phyloP scores from a whole-genome alignment of 345 rosid species.

The Salix viminalis region DNA sequence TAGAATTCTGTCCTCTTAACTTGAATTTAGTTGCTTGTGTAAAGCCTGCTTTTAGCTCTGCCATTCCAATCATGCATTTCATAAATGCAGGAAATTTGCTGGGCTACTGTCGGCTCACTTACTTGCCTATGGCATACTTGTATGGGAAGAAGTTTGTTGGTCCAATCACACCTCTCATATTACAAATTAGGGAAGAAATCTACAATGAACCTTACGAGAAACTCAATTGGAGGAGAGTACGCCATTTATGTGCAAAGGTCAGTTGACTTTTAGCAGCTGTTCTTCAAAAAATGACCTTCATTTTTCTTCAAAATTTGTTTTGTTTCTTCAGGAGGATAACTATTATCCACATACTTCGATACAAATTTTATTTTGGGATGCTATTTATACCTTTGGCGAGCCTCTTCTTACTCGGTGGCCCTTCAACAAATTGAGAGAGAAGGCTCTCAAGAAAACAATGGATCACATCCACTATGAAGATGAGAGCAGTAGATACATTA shows the following conservation, averaged over 20 bases:
- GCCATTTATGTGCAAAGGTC: slow-evolving; percentile 21
- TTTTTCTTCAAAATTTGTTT: too few relatives aligned
- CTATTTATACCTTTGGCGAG: neutral
- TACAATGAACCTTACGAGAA: slow-evolving; percentile 15
- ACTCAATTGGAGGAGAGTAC: slow-evolving; percentile 14
- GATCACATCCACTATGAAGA: slow-evolving; percentile 31
- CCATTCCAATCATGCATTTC: neutral
- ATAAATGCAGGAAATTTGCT: slow-evolving; percentile 5
- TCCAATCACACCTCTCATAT: slow-evolving; percentile 21
- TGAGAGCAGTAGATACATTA: slow-evolving; percentile 30
- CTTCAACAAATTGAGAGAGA: slow-evolving; percentile 14
- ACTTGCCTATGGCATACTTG: slow-evolving; percentile 21
- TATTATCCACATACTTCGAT: slow-evolving; percentile 13
- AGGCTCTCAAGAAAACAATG: slow-evolving; percentile 14
- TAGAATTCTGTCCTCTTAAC: too few relatives aligned
- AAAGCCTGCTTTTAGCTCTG: too few relatives aligned
- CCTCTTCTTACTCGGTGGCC: slow-evolving; percentile 15
- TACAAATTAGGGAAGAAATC: slow-evolving; percentile 13
- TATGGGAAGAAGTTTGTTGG: slow-evolving; percentile 24
- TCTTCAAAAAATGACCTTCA: neutral
- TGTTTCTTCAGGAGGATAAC: slow-evolving; percentile 12
- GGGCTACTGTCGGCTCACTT: slow-evolving; percentile 8
- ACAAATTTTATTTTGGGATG: slow-evolving; percentile 19
- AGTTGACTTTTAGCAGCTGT: neutral
- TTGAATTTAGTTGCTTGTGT: too few relatives aligned